phyloP scores from a whole-genome alignment of 371 early-diverging fungal species.

The Mucor piriformis region DNA sequence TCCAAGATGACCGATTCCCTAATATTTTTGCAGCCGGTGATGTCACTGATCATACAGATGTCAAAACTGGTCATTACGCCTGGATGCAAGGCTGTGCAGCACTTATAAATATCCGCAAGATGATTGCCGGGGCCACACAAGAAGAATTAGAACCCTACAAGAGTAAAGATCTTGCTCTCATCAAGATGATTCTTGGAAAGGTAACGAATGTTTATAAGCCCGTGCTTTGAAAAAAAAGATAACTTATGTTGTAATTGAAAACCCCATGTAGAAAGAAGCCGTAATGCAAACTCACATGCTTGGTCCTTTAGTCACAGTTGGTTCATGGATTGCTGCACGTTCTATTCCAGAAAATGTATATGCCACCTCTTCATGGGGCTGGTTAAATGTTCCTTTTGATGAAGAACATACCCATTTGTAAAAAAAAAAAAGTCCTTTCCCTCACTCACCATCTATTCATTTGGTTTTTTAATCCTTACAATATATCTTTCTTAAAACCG shows the following conservation, averaged over 20 bases:
- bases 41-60: constrained; percentile 50
- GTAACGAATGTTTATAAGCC: constrained; percentile 17
- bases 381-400: constrained; percentile 22
- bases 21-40: constrained; percentile 74
- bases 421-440: background rate
- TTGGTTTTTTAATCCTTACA: background rate
- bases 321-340: constrained; percentile 47
- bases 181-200: constrained; percentile 41
- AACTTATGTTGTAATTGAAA: background rate
- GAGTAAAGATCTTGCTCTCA: constrained; percentile 44
- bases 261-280: constrained; percentile 36
- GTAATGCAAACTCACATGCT: constrained; percentile 42
- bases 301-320: constrained; percentile 38
- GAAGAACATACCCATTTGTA: constrained; percentile 1
- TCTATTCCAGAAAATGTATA: constrained; percentile 39
- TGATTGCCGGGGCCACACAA: constrained; percentile 33
- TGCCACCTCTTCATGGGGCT: constrained; percentile 31
- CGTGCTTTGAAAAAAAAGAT: background rate
- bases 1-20: constrained; percentile 60
- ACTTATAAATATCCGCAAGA: constrained; percentile 30
- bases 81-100: constrained; percentile 48
- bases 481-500: background rate
- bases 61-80: constrained; percentile 58
- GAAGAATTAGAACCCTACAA: constrained; percentile 36
- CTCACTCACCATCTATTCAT: background rate